Evolutionary conservation across 2,329 filamentous ascomycete species (phyloP).

Genomic region (Pezicula carpinea): DNA sequence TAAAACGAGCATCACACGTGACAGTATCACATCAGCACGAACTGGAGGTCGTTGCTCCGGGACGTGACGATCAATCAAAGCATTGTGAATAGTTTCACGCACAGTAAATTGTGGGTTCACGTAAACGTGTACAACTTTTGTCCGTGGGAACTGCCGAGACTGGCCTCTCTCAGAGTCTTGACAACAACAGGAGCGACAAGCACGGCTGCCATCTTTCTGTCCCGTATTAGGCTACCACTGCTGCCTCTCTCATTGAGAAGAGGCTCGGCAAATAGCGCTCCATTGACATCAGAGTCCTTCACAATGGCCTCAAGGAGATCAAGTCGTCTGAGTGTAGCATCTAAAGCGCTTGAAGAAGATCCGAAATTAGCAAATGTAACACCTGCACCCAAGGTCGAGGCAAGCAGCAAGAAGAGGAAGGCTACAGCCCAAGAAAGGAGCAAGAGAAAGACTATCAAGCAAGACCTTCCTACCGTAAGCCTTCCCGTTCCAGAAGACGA

Average conservation of each 20-base stretch:
- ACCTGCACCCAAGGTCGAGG: slow-evolving; percentile 9
- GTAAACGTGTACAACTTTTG: too few relatives aligned
- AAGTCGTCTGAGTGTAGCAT: slow-evolving; percentile 19
- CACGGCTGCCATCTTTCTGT: slow-evolving; percentile 1
- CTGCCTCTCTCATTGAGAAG: slow-evolving; percentile 7
- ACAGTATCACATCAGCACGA: background rate
- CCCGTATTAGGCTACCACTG: slow-evolving; percentile 15
- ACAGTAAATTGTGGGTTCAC: too few relatives aligned
- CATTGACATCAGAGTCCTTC: background rate
- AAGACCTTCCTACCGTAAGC: slow-evolving; percentile 1
- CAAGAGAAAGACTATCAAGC: slow-evolving; percentile 22
- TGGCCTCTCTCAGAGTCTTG: too few relatives aligned
- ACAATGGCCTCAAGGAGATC: slow-evolving; percentile 26
- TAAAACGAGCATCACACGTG: background rate
- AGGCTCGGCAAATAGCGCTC: slow-evolving; percentile 1
- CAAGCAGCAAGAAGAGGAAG: slow-evolving; percentile 20
- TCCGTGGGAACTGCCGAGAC: too few relatives aligned
- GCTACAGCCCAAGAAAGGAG: slow-evolving; percentile 15
- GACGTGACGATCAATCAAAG: too few relatives aligned
- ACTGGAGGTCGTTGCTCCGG: too few relatives aligned
- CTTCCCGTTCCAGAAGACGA: slow-evolving; percentile 6
- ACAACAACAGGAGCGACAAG: background rate
- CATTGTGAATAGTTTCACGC: too few relatives aligned
- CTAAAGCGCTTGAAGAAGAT: slow-evolving; percentile 9
- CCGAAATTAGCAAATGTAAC: background rate